Base-by-base conservation (phyloP, 306 rosid species). In the Malus fusca region DNA sequence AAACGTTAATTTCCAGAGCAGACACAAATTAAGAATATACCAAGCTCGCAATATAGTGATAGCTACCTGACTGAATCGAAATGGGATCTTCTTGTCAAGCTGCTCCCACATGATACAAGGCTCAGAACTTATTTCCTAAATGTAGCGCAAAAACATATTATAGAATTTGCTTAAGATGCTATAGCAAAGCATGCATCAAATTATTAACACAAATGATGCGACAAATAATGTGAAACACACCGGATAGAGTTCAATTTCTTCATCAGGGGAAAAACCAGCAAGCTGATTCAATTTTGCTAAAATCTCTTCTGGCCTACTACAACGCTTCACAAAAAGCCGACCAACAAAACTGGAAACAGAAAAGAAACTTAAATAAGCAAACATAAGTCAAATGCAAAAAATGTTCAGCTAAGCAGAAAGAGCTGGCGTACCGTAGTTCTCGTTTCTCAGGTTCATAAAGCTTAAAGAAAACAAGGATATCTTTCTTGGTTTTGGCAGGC, bases 51-150 rank as follows among this genome's bases (percentile, higher is more conserved):
- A 42, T 31, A 23, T 52, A 26, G 25, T 60, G 69, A 25, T 14
- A 23, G 8, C 23, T 86, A 93, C 98, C 98, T 90, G 96, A 84
- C 85, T 88, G 35, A 63, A 78, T 59, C 84, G 89, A 75, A 90
- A 90, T 58, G 95, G 74, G 64, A 80, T 58, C 72, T 56, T 88
- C 88, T 84, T 85, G 67, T 90, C 87, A 55, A 93, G 81, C 72
- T 46, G 88, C 80, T 93, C 90, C 9, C 98, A 93, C 96, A 93
- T 88, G 70, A 93, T 90, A 81, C 75, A 71, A 52, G 91, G 98
- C 58, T 87, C 95, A 81, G 84, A 93, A 77, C 86, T 90, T 72
- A 93, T 88, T 88, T 93, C 98, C 98, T 93, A 86, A 76, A 73
- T 44, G 72, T 58, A 68, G 19, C 70, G 64, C 2, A 35, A 48